phyloP scores from a whole-genome alignment of 306 rosid genomes.

The Crotalaria pallida region DNA sequence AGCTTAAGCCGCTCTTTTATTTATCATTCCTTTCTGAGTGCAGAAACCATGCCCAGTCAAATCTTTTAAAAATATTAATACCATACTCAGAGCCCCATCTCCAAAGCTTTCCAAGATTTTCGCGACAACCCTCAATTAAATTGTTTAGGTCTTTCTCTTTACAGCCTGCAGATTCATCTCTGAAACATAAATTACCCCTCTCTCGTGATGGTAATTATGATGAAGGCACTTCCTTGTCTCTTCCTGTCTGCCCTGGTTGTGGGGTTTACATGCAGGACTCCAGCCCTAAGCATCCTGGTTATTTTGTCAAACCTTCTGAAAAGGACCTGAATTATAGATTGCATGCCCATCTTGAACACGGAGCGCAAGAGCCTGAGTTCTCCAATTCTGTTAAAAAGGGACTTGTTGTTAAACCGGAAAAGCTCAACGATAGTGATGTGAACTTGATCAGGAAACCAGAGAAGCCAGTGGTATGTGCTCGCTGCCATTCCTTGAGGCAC shows the following conservation, averaged over 20 bases:
- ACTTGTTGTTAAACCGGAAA: slow-evolving; percentile 44
- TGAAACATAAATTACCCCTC: slow-evolving; percentile 30
- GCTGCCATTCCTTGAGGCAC: slow-evolving; percentile 88
- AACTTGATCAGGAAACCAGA: slow-evolving; percentile 28
- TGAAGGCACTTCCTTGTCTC: slow-evolving; percentile 38
- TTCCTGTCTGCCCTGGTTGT: slow-evolving; percentile 75
- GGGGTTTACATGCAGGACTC: slow-evolving; percentile 80
- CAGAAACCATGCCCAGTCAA: background rate
- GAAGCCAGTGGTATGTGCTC: slow-evolving; percentile 76
- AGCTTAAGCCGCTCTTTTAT: slow-evolving; percentile 26
- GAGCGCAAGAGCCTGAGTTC: slow-evolving; percentile 60
- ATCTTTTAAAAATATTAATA: background rate
- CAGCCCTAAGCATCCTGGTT: slow-evolving; percentile 74
- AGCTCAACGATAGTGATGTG: slow-evolving; percentile 6
- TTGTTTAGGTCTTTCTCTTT: slow-evolving; percentile 30
- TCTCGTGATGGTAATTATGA: slow-evolving; percentile 83
- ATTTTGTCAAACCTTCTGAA: slow-evolving; percentile 65
- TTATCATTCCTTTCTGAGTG: slow-evolving; percentile 19
- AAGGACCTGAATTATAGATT: slow-evolving; percentile 54
- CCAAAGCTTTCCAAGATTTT: background rate
- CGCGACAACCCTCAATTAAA: slow-evolving; percentile 1
- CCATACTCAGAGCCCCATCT: slow-evolving; percentile 15
- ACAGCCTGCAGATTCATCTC: slow-evolving; percentile 16
- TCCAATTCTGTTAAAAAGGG: slow-evolving; percentile 70
- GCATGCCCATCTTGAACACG: slow-evolving; percentile 45